Conservation (phyloP, 129 eudicot genomes). For the Silybum marianum region DNA sequence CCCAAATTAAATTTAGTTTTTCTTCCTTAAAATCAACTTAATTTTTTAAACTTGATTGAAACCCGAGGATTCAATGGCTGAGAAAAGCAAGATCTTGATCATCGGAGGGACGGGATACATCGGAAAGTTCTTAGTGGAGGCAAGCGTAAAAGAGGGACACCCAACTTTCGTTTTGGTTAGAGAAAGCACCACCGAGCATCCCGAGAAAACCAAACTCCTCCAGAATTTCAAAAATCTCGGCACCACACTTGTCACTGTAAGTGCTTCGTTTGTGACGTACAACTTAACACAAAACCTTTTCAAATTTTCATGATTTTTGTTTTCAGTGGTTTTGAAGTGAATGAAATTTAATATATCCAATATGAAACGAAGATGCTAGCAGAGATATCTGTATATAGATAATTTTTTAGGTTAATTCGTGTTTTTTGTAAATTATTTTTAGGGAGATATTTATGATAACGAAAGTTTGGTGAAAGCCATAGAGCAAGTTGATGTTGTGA, state of each 20-base stretch:
- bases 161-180: constrained; percentile 44
- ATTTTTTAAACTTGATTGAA: neutral
- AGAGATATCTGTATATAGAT: too few species aligned
- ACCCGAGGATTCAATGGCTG: constrained; percentile 16
- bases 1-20: neutral
- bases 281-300: neutral
- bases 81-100: constrained; percentile 54
- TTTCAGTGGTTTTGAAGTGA: neutral
- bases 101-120: constrained; percentile 60
- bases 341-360: too few species aligned
- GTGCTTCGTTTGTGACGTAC: neutral
- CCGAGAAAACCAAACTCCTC: constrained; percentile 39
- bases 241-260: constrained; percentile 13
- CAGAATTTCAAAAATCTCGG: constrained; percentile 42
- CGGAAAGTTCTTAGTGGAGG: constrained; percentile 52
- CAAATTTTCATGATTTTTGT: neutral
- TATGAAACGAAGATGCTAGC: too few species aligned
- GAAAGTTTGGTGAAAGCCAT: constrained; percentile 54
- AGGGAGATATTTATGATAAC: constrained; percentile 56
- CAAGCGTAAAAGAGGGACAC: constrained; percentile 43
- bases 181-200: constrained; percentile 39
- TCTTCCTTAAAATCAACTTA: constrained; percentile 3
- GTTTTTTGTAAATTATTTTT: neutral
- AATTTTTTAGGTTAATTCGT: too few species aligned
- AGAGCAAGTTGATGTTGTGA: constrained; percentile 59